Evolutionary conservation across 495 filamentous ascomycete species (phyloP).

Genomic region (Podospora australis): DNA sequence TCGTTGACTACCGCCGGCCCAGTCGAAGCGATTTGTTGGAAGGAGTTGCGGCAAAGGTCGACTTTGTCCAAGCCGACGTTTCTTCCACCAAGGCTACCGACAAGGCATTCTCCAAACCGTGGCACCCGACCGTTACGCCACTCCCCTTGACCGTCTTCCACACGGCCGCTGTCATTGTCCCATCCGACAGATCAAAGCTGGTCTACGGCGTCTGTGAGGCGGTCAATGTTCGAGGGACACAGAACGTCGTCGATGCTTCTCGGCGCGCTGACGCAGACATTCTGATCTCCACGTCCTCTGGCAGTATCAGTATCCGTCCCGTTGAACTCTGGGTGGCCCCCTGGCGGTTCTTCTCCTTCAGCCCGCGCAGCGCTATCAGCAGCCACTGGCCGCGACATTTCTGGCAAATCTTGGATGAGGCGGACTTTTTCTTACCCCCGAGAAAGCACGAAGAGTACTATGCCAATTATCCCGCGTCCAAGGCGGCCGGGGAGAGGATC

Average conservation of each 20-base stretch:
- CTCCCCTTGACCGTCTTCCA: slow-evolving; percentile 41
- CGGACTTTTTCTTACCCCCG: slow-evolving; percentile 38
- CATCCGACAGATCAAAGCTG: slow-evolving; percentile 35
- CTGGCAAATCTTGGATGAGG: slow-evolving; percentile 42
- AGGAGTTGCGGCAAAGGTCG: slow-evolving; percentile 24
- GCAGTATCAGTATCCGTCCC: slow-evolving; percentile 43
- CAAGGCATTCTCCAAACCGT: slow-evolving; percentile 32
- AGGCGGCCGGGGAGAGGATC: slow-evolving; percentile 45
- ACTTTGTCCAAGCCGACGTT: slow-evolving; percentile 38
- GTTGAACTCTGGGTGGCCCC: slow-evolving; percentile 45
- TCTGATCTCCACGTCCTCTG: slow-evolving; percentile 55
- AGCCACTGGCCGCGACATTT: slow-evolving; percentile 33
- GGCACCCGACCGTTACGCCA: slow-evolving; percentile 23
- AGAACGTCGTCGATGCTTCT: slow-evolving; percentile 49
- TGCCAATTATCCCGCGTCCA: slow-evolving; percentile 51
- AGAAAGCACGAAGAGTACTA: slow-evolving; percentile 46
- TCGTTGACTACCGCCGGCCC: slow-evolving; percentile 34
- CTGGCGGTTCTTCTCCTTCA: slow-evolving; percentile 31
- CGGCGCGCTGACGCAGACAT: slow-evolving; percentile 42
- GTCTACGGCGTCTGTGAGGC: slow-evolving; percentile 32
- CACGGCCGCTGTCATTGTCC: slow-evolving; percentile 39
- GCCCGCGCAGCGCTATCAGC: slow-evolving; percentile 2
- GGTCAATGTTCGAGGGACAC: slow-evolving; percentile 55
- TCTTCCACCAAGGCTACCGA: slow-evolving; percentile 29
- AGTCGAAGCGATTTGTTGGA: slow-evolving; percentile 31